Conservation (phyloP, 768 basidiomycete species). For the Nevesoporus exiguus region DNA sequence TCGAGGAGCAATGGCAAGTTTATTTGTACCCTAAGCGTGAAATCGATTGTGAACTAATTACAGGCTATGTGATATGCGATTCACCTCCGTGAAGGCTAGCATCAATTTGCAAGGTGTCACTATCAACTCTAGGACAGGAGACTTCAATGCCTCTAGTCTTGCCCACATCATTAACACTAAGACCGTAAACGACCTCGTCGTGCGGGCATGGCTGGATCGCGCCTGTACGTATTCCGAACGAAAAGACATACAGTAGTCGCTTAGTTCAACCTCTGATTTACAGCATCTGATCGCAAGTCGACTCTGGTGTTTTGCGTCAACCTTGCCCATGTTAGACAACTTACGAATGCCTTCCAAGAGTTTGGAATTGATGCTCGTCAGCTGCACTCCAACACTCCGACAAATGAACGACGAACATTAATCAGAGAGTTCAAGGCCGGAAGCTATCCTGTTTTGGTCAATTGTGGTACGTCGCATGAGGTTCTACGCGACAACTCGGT, state of each 20-base stretch:
- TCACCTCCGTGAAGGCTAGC: constrained; percentile 76
- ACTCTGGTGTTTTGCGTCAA: constrained; percentile 93
- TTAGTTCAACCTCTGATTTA: background rate
- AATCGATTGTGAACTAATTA: background rate
- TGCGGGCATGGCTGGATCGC: constrained; percentile 82
- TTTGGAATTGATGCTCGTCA: constrained; percentile 85
- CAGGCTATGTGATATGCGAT: constrained; percentile 83
- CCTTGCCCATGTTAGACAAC: constrained; percentile 68
- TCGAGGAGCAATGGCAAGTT: constrained; percentile 80
- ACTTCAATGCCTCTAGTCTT: constrained; percentile 77
- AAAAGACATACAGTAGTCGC: constrained; percentile 2
- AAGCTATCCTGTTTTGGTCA: constrained; percentile 80
- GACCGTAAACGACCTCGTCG: constrained; percentile 71
- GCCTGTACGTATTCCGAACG: constrained; percentile 52
- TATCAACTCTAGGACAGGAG: constrained; percentile 65
- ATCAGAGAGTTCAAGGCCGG: constrained; percentile 67
- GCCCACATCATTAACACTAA: constrained; percentile 80
- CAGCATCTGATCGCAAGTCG: constrained; percentile 63
- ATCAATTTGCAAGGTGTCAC: constrained; percentile 68
- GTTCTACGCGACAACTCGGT: background rate
- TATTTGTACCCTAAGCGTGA: background rate
- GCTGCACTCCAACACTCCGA: constrained; percentile 66
- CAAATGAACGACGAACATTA: constrained; percentile 57
- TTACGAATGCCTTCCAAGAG: constrained; percentile 69
- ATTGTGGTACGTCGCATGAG: constrained; percentile 63